Percentiles rank a stretch among this genome's conserved stretches.
phyloP scores from a whole-genome alignment of 2,329 filamentous ascomycete species.

The Xylaria sp. region DNA sequence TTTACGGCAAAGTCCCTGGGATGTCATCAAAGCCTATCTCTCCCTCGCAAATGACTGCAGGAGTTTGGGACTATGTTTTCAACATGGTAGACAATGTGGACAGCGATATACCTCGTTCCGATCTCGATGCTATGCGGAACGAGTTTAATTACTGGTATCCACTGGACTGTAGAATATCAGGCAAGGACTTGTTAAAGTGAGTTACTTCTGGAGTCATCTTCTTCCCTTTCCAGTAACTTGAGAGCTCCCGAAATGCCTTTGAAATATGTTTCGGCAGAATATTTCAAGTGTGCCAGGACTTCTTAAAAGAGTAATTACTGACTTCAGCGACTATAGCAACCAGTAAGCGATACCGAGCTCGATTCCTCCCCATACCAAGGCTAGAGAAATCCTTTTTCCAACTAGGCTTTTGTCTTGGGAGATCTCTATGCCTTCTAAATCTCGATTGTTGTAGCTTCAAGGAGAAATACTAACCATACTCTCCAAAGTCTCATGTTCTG shows the following conservation, averaged over 20 bases:
- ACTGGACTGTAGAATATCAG: conserved; percentile 24
- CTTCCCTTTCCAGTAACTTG: too few species aligned
- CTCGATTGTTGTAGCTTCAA: background rate
- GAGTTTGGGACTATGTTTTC: conserved; percentile 98
- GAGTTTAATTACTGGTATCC: conserved; percentile 40
- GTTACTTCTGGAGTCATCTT: too few species aligned
- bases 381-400: too few species aligned
- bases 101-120: conserved; percentile 78
- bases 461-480: conserved; percentile 62
- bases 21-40: conserved; percentile 68
- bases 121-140: conserved; percentile 63
- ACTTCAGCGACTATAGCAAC: conserved; percentile 41
- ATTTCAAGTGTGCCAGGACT: too few species aligned
- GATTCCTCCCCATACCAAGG: background rate
- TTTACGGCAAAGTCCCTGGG: conserved; percentile 82
- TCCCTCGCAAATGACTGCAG: conserved; percentile 90
- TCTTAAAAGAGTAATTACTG: too few species aligned
- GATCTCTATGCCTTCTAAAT: background rate
- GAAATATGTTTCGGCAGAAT: too few species aligned
- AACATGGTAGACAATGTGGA: conserved; percentile 71
- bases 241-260: too few species aligned
- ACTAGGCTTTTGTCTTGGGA: background rate
- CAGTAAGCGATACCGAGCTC: conserved; percentile 62
- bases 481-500: conserved; percentile 78
- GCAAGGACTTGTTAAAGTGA: conserved; percentile 28